phyloP scores from a whole-genome alignment of 2,329 filamentous ascomycete species.

The Ramichloridium luteum region DNA sequence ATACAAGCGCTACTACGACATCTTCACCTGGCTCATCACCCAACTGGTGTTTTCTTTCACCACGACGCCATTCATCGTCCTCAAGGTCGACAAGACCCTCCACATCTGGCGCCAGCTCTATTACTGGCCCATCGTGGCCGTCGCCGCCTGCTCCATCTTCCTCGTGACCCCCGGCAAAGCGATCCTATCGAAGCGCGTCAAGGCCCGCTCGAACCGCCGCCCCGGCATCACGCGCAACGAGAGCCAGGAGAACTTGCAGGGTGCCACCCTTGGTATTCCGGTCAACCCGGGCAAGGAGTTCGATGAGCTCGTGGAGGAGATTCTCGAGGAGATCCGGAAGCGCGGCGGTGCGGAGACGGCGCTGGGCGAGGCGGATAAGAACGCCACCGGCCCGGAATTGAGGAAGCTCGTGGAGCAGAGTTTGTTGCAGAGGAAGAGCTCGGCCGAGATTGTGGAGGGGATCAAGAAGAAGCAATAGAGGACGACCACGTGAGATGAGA shows the following conservation, averaged over 20 bases:
- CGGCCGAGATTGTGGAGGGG: neutral
- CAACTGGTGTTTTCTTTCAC: slow-evolving; percentile 76
- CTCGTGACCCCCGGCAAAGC: slow-evolving; percentile 69
- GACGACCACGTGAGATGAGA: neutral
- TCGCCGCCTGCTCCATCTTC: slow-evolving; percentile 53
- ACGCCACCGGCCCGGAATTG: too few relatives aligned
- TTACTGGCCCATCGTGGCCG: slow-evolving; percentile 69
- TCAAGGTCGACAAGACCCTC: slow-evolving; percentile 58
- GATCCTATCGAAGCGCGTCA: slow-evolving; percentile 27
- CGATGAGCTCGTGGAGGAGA: slow-evolving; percentile 64
- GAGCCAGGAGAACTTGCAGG: slow-evolving; percentile 27
- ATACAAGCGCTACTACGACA: slow-evolving; percentile 76
- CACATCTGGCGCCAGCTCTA: slow-evolving; percentile 75
- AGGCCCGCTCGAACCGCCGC: slow-evolving; percentile 18
- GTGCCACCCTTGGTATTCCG: slow-evolving; percentile 60
- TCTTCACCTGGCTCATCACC: slow-evolving; percentile 60
- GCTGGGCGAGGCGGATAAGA: slow-evolving; percentile 29
- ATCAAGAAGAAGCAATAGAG: too few relatives aligned
- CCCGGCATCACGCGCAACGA: slow-evolving; percentile 18
- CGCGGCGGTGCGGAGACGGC: slow-evolving; percentile 33
- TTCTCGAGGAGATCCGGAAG: slow-evolving; percentile 59
- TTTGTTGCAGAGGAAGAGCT: slow-evolving; percentile 14
- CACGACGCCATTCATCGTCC: slow-evolving; percentile 72
- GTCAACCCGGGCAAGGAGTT: slow-evolving; percentile 64
- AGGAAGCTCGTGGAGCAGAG: slow-evolving; percentile 40